Percentiles rank a stretch among this genome's conserved stretches.
Conservation (phyloP, 2,329 filamentous ascomycete genomes). For the Pseudocercospora macadamiae region DNA sequence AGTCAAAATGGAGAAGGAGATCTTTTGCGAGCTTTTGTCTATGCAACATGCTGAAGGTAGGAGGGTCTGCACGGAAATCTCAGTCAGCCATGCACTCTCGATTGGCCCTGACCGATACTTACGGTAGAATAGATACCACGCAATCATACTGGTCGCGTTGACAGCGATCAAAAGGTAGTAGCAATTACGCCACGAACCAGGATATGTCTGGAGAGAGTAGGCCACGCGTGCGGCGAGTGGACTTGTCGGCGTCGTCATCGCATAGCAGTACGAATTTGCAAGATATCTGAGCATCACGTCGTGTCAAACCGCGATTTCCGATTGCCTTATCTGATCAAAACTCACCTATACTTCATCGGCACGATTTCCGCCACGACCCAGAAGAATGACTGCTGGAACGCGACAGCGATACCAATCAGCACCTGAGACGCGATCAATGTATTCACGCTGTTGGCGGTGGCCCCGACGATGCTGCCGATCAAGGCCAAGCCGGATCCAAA, state of each 20-base stretch:
- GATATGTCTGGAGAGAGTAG: constrained; percentile 24
- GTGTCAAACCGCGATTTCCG: not conserved
- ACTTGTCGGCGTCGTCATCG: constrained; percentile 29
- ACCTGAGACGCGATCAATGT: constrained; percentile 32
- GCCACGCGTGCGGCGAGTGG: constrained; percentile 28
- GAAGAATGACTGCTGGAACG: constrained; percentile 43
- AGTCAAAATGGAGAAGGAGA: constrained; percentile 31
- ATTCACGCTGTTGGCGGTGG: constrained; percentile 28
- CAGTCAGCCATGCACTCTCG: not conserved
- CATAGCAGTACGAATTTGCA: constrained; percentile 30
- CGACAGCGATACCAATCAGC: constrained; percentile 43
- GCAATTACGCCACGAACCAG: constrained; percentile 27
- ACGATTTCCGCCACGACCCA: constrained; percentile 44
- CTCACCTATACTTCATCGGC: constrained; percentile 32
- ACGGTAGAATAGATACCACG: constrained; percentile 39
- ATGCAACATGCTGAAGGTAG: constrained; percentile 33
- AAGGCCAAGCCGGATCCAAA: constrained; percentile 37
- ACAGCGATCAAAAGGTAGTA: constrained; percentile 35
- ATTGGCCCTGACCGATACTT: not conserved
- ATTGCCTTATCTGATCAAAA: not conserved
- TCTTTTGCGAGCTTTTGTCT: constrained; percentile 27
- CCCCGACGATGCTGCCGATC: constrained; percentile 41
- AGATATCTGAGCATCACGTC: constrained; percentile 18
- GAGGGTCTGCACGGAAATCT: constrained; percentile 16
- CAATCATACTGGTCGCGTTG: constrained; percentile 34